Conservation (phyloP, 345 rosid species). For the Xanthoceras sorbifolium region DNA sequence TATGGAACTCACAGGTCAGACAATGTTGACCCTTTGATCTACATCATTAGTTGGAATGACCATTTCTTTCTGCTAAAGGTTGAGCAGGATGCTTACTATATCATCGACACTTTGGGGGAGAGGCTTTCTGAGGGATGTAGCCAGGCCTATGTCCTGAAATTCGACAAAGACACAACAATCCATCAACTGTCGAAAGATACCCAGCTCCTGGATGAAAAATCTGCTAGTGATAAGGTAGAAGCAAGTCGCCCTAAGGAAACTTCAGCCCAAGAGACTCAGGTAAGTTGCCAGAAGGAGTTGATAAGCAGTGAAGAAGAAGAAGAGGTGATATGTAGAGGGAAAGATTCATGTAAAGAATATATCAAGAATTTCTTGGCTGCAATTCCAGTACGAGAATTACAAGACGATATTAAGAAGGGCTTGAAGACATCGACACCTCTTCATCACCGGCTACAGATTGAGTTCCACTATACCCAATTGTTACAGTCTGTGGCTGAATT, state of each 20-base stretch:
- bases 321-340: constrained; percentile 47
- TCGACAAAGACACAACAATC: constrained; percentile 49
- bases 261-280: constrained; percentile 5
- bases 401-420: constrained; percentile 64
- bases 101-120: constrained; percentile 73
- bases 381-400: constrained; percentile 61
- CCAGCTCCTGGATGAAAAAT: constrained; percentile 28
- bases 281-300: not conserved
- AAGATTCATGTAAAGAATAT: constrained; percentile 67
- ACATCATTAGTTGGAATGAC: constrained; percentile 74
- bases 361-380: constrained; percentile 72
- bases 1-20: constrained; percentile 11
- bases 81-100: constrained; percentile 61
- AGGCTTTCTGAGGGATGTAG: constrained; percentile 64
- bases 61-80: constrained; percentile 69
- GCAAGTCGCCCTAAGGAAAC: constrained; percentile 1
- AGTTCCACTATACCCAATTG: constrained; percentile 57
- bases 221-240: not conserved
- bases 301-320: constrained; percentile 25
- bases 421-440: constrained; percentile 53
- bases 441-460: constrained; percentile 66
- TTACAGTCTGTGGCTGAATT: constrained; percentile 18
- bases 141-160: constrained; percentile 59
- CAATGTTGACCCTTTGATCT: constrained; percentile 34
- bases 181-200: constrained; percentile 20